Conservation (phyloP, 2,329 filamentous ascomycete genomes). For the Aspergillus melleus region DNA sequence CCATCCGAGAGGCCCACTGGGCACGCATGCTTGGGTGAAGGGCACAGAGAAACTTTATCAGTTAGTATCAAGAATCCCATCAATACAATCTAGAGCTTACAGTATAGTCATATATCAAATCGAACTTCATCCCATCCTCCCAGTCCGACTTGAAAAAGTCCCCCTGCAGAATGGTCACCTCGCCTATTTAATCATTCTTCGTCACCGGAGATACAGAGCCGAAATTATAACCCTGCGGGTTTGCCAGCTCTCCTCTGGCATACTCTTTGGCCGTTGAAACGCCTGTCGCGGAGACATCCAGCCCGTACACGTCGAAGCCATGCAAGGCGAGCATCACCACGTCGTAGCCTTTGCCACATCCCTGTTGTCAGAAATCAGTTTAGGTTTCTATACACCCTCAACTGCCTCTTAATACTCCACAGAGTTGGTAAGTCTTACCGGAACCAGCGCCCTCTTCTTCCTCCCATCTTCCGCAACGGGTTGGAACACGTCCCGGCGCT, state of each 20-base stretch:
- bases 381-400: background rate
- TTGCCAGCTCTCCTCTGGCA: constrained; percentile 16
- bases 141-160: constrained; percentile 43
- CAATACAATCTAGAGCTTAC: constrained; percentile 40
- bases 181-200: constrained; percentile 39
- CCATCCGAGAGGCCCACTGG: constrained; percentile 56
- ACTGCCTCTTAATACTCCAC: background rate
- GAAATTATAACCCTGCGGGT: constrained; percentile 21
- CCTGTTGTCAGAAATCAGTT: constrained; percentile 12
- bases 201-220: background rate
- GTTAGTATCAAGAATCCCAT: background rate
- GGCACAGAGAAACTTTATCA: constrained; percentile 61
- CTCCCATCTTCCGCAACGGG: constrained; percentile 20
- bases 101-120: constrained; percentile 44
- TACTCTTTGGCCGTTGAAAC: constrained; percentile 23
- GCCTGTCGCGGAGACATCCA: constrained; percentile 27
- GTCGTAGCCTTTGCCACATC: constrained; percentile 33
- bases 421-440: constrained; percentile 13
- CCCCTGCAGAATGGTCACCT: constrained; percentile 57
- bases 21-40: constrained; percentile 55
- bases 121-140: constrained; percentile 9
- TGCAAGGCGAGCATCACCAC: constrained; percentile 33
- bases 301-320: constrained; percentile 28
- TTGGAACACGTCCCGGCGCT: constrained; percentile 15
- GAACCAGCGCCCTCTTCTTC: constrained; percentile 26